These are phyloP conservation scores for Leucocoprinus leucothites DNA, from an alignment of 768 basidiomycete genomes.

Conservation along the genomic window DNA sequence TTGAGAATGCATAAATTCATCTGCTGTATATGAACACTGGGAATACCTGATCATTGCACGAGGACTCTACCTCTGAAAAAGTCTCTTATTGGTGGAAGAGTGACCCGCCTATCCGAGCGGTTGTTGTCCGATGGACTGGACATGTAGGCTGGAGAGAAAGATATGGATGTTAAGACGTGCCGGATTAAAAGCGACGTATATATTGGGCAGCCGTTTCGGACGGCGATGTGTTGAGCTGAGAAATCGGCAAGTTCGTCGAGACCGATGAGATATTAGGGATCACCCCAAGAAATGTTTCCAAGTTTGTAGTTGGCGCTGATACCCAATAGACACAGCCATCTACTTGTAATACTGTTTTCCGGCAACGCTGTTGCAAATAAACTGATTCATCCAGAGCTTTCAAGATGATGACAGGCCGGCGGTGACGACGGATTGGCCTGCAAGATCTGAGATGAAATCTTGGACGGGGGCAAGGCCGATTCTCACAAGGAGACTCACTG, in stretches of 20 bases:
- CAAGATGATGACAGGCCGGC: slow-evolving; percentile 2
- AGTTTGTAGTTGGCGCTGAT: slow-evolving; percentile 14
- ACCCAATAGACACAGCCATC: slow-evolving; percentile 11
- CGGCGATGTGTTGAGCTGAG: slow-evolving; percentile 4
- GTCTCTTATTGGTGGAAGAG: slow-evolving; percentile 70
- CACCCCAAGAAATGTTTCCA: slow-evolving; percentile 13
- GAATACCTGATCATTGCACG: not conserved
- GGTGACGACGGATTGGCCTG: not conserved
- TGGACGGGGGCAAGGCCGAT: not conserved
- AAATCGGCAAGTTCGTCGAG: not conserved
- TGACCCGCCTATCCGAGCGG: slow-evolving; percentile 40
- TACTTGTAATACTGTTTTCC: slow-evolving; percentile 2
- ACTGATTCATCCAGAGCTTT: slow-evolving; percentile 5
- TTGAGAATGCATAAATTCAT: slow-evolving; percentile 43
- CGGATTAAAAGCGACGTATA: slow-evolving; percentile 17
- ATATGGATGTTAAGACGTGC: slow-evolving; percentile 11
- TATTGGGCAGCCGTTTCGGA: slow-evolving; percentile 13
- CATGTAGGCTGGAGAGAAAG: slow-evolving; percentile 18
- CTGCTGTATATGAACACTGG: slow-evolving; percentile 22
- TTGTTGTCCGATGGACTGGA: slow-evolving; percentile 27
- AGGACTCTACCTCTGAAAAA: slow-evolving; percentile 52
- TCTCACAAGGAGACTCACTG: slow-evolving; percentile 11
- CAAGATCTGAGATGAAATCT: slow-evolving; percentile 11
- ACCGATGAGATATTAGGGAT: slow-evolving; percentile 13
- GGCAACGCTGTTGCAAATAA: slow-evolving; percentile 8